Percentiles rank a stretch among this genome's conserved stretches.
Conservation (phyloP, 2,329 filamentous ascomycete genomes). For the Rutstroemia sp. region DNA sequence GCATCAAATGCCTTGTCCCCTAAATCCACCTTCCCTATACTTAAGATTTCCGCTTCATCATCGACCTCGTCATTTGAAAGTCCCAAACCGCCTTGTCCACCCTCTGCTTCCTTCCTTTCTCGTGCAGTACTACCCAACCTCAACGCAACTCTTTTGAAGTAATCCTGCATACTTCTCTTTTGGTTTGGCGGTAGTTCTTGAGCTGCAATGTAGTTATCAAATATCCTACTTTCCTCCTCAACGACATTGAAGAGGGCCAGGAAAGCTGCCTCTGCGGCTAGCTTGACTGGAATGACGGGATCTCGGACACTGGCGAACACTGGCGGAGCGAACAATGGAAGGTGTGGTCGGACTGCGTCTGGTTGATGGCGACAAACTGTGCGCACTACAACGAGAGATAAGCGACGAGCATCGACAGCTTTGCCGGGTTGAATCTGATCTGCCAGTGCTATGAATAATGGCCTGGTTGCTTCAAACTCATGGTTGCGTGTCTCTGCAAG, state of each 20-base stretch:
- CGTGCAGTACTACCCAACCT: slow-evolving; percentile 79
- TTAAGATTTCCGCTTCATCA: slow-evolving; percentile 94
- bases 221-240: slow-evolving; percentile 76
- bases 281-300: slow-evolving; percentile 86
- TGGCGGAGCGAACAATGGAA: slow-evolving; percentile 70
- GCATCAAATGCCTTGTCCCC: slow-evolving; percentile 43
- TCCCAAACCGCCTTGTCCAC: slow-evolving; percentile 77
- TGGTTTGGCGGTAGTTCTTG: slow-evolving; percentile 61
- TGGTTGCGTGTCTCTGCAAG: slow-evolving; percentile 59
- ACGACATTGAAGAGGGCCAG: slow-evolving; percentile 85
- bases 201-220: slow-evolving; percentile 81
- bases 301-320: slow-evolving; percentile 90
- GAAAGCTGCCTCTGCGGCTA: slow-evolving; percentile 91
- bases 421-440: slow-evolving; percentile 69
- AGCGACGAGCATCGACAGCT: slow-evolving; percentile 73
- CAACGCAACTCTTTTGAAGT: slow-evolving; percentile 89
- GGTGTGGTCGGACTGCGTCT: slow-evolving; percentile 74
- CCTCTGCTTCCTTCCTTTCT: slow-evolving; percentile 86
- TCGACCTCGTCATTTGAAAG: slow-evolving; percentile 86
- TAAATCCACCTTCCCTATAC: slow-evolving; percentile 82
- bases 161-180: slow-evolving; percentile 90
- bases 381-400: slow-evolving; percentile 80
- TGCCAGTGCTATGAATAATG: slow-evolving; percentile 72
- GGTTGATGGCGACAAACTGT: slow-evolving; percentile 75
- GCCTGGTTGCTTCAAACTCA: slow-evolving; percentile 69